Percentiles rank a stretch among this genome's conserved stretches.
Evolutionary conservation across 305 asterid species (phyloP).

Genomic region (Fraxinus floribunda): DNA sequence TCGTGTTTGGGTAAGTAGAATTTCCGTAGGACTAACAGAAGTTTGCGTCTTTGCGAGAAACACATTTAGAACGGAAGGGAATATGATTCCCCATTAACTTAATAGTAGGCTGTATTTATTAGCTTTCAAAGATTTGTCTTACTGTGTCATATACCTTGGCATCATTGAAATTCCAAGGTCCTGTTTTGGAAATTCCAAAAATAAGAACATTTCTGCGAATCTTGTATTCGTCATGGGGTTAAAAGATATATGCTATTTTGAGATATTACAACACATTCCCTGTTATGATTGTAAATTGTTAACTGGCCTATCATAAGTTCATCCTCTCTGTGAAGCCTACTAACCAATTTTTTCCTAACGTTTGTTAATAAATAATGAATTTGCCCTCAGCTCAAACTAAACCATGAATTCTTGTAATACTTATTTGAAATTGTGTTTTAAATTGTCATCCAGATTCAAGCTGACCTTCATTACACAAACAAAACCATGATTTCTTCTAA

Average conservation of each 20-base stretch:
- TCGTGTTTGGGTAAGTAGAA: conserved; percentile 6
- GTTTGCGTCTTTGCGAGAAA: background rate
- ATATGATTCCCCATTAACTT: conserved; percentile 2
- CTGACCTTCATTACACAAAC: conserved; percentile 60
- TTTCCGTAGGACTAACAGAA: background rate
- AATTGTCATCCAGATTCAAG: conserved; percentile 51
- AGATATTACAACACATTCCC: background rate
- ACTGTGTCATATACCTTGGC: background rate
- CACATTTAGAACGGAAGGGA: conserved; percentile 5
- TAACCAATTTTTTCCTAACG: conserved; percentile 1
- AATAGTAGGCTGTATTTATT: background rate
- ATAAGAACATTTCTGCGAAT: background rate
- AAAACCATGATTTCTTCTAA: background rate
- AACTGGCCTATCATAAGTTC: background rate
- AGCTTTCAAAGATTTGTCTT: background rate
- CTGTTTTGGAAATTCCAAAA: conserved; percentile 1
- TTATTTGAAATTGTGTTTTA: conserved; percentile 7
- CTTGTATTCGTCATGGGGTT: background rate
- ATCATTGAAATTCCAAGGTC: background rate
- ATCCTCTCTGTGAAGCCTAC: conserved; percentile 4
- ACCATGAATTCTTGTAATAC: background rate
- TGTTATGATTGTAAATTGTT: background rate
- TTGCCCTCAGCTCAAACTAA: background rate
- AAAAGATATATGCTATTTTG: conserved; percentile 6
- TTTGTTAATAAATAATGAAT: background rate